Percentiles rank a stretch among this genome's conserved stretches.
Evolutionary conservation across 805 yeast genomes (phyloP).

Genomic region (baker's yeast (Saccharomyces cerevisiae)): DNA sequence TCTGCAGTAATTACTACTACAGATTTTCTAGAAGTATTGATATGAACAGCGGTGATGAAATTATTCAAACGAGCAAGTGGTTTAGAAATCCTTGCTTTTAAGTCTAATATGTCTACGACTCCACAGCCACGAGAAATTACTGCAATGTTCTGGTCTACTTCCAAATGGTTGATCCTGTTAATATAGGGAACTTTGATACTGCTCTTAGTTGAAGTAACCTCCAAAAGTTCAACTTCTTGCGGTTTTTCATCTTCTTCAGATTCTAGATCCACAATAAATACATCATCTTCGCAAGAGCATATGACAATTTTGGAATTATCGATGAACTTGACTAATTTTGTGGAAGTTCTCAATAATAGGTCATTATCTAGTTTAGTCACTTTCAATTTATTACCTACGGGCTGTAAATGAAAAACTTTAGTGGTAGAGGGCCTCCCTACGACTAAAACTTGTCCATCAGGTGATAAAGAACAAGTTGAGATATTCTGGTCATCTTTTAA

Average conservation of each 20-base stretch:
- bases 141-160: slow-evolving; percentile 41
- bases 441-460: slow-evolving; percentile 55
- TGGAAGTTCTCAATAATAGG: slow-evolving; percentile 39
- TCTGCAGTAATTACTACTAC: slow-evolving; percentile 64
- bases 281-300: slow-evolving; percentile 55
- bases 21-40: slow-evolving; percentile 41
- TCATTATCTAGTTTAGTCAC: slow-evolving; percentile 46
- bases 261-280: slow-evolving; percentile 38
- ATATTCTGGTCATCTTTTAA: slow-evolving; percentile 76
- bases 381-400: slow-evolving; percentile 32
- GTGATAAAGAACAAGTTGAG: slow-evolving; percentile 55
- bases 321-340: slow-evolving; percentile 44
- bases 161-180: slow-evolving; percentile 45
- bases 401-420: slow-evolving; percentile 58
- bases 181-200: slow-evolving; percentile 37
- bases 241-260: slow-evolving; percentile 34
- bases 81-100: slow-evolving; percentile 24
- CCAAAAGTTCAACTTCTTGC: slow-evolving; percentile 35
- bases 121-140: slow-evolving; percentile 63
- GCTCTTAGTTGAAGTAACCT: slow-evolving; percentile 28
- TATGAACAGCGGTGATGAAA: slow-evolving; percentile 52
- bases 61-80: slow-evolving; percentile 53
- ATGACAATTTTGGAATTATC: slow-evolving; percentile 41
- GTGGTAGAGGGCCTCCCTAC: slow-evolving; percentile 64
- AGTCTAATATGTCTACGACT: slow-evolving; percentile 42